Base-by-base conservation (phyloP, 1,284 basidiomycete species). In the Neolentinus lepideus region DNA sequence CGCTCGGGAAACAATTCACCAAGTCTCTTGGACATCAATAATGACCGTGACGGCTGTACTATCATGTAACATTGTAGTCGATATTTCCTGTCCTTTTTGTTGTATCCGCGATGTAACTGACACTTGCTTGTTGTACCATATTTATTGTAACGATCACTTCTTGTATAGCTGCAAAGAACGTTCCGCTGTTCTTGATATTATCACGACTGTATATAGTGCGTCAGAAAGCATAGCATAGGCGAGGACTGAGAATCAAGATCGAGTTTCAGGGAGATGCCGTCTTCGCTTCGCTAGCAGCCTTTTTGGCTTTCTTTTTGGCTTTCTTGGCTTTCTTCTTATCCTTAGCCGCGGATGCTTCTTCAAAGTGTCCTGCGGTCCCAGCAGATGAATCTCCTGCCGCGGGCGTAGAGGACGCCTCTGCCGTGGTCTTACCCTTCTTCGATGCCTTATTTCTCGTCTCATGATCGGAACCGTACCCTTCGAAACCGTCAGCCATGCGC, bases 1-100 rank as follows among this genome's bases (percentile, higher is more conserved):
- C 64, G 67, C 16, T 69, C 70, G 31, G 72, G 70, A 9, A 58
- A 63, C 14, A 65, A 54, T 25, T 71, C 73, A 19, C 72, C 68
- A 48, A 61, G 61, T 11, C 31, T 67, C 27, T 62, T 73, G 45
- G 72, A 69, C 24, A 56, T 60, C 21, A 62, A 60, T 47, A 58
- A 62, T 35, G 69, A 70, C 47, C 71, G 75, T 16, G 75, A 75
- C 2, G 74, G 73, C 36, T 78, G 76, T 67, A 67, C 68, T 22
- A 66, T 78, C 56, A 78, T 76, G 74, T 79, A 67, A 60, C 6
- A 29, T 43, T 43, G 38, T 43, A 50, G 6, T 6, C 8, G 9
- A 21, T 50, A 50, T 50, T n/a, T 31, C n/a, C 4, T 45, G 22
- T 26, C n/a, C 22, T 22, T 51, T 21, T 38, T 51, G n/a, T 26